A percentile compares a stretch with the other conserved stretches of the same genome.
Evolutionary conservation across 2,329 filamentous ascomycete species (phyloP).

Genomic region (Trichoderma pleuroti): DNA sequence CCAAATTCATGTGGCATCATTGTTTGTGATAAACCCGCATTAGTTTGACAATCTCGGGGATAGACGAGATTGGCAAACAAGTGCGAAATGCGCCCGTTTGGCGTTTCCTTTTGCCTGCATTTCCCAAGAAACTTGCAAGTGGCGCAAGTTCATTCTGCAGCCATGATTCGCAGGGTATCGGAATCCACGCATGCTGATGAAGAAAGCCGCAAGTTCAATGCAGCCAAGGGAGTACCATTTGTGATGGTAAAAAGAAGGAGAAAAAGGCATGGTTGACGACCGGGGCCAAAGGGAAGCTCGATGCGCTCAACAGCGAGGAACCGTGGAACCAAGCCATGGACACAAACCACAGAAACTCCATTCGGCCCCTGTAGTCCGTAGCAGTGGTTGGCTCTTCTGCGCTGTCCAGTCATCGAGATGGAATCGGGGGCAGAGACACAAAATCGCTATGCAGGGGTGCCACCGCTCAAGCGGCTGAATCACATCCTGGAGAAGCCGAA

Average conservation of each 20-base stretch:
- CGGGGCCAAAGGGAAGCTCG: not conserved
- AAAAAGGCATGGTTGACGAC: not conserved
- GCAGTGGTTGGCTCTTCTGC: not conserved
- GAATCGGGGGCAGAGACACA: not conserved
- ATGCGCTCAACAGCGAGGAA: not conserved
- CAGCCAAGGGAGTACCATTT: not conserved
- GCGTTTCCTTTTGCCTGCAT: not conserved
- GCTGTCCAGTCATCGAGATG: not conserved
- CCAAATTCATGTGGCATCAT: not conserved
- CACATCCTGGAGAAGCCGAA: conserved; percentile 4
- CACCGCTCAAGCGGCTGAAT: conserved; percentile 1
- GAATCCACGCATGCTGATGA: not conserved
- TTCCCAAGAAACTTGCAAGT: not conserved
- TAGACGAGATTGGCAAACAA: conserved; percentile 1
- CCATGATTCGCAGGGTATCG: no score
- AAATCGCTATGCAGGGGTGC: not conserved
- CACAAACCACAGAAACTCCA: not conserved
- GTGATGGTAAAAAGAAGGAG: not conserved
- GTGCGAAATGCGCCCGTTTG: not conserved
- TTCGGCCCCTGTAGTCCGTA: not conserved
- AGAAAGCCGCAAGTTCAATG: not conserved
- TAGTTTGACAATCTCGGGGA: not conserved
- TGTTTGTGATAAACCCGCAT: conserved; percentile 10
- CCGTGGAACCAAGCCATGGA: not conserved
- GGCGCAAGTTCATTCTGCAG: no score